A percentile compares a stretch with the other conserved stretches of the same genome.
These are phyloP conservation scores for Boletus vermiculosoides DNA, from an alignment of 768 basidiomycete species.

Conservation along the genomic window DNA sequence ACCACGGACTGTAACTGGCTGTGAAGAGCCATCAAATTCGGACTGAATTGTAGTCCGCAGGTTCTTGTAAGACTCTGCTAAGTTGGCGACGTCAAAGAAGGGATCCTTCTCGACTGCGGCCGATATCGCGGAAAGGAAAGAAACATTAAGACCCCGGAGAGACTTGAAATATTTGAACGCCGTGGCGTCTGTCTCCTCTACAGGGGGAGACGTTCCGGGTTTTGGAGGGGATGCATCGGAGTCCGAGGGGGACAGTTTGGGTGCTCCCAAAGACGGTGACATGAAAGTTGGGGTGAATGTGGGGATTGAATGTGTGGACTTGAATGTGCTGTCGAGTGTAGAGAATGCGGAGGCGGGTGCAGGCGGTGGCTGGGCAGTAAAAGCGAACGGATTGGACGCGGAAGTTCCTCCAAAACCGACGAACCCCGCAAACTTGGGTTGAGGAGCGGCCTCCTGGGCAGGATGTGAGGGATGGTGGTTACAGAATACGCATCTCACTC, in stretches of 20 bases:
- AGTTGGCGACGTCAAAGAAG: slow-evolving; percentile 58
- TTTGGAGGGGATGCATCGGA: slow-evolving; percentile 26
- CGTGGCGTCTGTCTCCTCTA: slow-evolving; percentile 30
- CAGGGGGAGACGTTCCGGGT: slow-evolving; percentile 15
- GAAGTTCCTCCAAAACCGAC: slow-evolving; percentile 47
- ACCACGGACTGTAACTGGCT: slow-evolving; percentile 5
- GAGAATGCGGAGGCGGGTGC: slow-evolving; percentile 11
- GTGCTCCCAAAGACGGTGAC: slow-evolving; percentile 13
- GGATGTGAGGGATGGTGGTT: slow-evolving; percentile 16
- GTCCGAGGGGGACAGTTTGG: slow-evolving; percentile 18
- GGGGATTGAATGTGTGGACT: slow-evolving; percentile 13
- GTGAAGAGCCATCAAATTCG: slow-evolving; percentile 46
- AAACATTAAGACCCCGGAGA: slow-evolving; percentile 73
- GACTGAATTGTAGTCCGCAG: slow-evolving; percentile 54
- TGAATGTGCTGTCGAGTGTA: slow-evolving; percentile 8
- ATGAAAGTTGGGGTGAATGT: slow-evolving; percentile 23
- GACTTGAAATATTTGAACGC: slow-evolving; percentile 61
- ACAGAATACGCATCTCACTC: slow-evolving; percentile 21
- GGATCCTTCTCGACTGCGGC: slow-evolving; percentile 66
- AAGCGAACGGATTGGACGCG: slow-evolving; percentile 39
- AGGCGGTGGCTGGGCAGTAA: slow-evolving; percentile 32
- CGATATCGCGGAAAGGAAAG: slow-evolving; percentile 56
- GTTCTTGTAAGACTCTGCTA: slow-evolving; percentile 59
- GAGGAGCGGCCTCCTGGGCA: slow-evolving; percentile 25
- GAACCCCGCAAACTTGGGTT: slow-evolving; percentile 52